phyloP scores from a whole-genome alignment of 306 rosid species.

The Benincasa hispida region DNA sequence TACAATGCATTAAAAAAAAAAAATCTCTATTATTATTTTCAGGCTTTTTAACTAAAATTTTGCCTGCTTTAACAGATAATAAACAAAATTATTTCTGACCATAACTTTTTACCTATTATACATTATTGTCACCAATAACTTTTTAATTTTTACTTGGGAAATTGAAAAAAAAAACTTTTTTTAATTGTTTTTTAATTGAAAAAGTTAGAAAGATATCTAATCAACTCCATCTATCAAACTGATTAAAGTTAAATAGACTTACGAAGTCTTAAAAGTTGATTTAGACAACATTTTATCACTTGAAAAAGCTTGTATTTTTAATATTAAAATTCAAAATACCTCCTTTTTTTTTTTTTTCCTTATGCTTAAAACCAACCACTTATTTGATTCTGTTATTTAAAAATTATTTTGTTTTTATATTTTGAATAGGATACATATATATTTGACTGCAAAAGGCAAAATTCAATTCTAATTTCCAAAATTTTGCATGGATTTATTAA shows the following conservation, averaged over 20 bases:
- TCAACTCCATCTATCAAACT: not conserved
- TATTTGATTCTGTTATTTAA: too few species aligned
- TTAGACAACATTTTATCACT: not conserved
- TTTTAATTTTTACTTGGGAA: not conserved
- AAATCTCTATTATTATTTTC: not conserved
- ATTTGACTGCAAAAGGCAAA: too few species aligned
- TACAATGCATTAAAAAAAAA: not conserved
- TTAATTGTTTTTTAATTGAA: not conserved
- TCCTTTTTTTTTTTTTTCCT: not conserved
- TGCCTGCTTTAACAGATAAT: conserved; percentile 16
- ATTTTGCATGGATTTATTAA: too few species aligned
- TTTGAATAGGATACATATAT: too few species aligned
- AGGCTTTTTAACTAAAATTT: conserved; percentile 14
- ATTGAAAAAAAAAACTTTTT: not conserved
- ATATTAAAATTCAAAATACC: not conserved
- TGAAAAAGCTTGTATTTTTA: not conserved
- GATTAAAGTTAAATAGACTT: not conserved
- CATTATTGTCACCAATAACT: not conserved
- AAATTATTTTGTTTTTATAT: too few species aligned
- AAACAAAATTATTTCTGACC: conserved; percentile 18
- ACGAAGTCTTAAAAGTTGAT: not conserved
- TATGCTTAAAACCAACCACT: too few species aligned
- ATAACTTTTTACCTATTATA: conserved; percentile 5
- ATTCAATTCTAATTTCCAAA: too few species aligned
- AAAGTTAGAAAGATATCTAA: not conserved